Evolutionary conservation across 2,329 filamentous ascomycete species (phyloP), one percentile per base, ranked within the genome.

Genomic region (Rutstroemia sp.): DNA sequence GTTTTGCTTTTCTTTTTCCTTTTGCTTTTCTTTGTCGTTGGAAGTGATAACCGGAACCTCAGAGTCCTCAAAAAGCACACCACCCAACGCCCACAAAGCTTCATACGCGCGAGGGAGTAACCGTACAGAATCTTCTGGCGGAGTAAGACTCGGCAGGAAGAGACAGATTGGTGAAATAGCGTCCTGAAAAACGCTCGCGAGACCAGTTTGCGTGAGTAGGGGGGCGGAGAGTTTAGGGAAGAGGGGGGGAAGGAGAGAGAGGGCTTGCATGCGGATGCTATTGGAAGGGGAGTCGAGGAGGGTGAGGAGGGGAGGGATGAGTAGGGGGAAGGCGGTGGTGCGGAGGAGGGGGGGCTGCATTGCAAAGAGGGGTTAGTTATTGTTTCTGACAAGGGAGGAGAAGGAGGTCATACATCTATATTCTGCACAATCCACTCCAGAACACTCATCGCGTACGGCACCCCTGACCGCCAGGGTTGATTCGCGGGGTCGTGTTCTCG

Each of bases 101-200:
- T 78, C 75, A 61, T 91, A 95, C 0, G 87, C 83, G 6, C 78
- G 75, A 5, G 70, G 66, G 1, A 96, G 77, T 3, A 96, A 73
- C 1, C 67, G 65, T 2, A 87, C 67, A 4, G 88, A 88, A 56
- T 94, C 87, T 0, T 77, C 68, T 65, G 89, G 86, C 0, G 88
- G 83, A 0, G 89, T 96, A 44, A 95, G 74, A 12, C 78, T 82
- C 0, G 92, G 92, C 5, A 96, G 76, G 64, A 84, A 88, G 7
- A 86, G 77, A n/a, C 96, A 78, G 38, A 84, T 83, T 0, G 89
- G 88, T 61, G 85, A 78, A 2, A 89, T 71, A 3, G 84, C 80
- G 19, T 89, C 80, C 64, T 86, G 79, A 59, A 92, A 86, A 25
- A 92, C 79, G 14, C 77, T 72, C 21, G 78, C 79, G 7, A 92